A percentile compares a stretch with the other conserved stretches of the same genome.
These are phyloP conservation scores for Aspergillus cristatus DNA, from an alignment of 495 filamentous ascomycete species.

Conservation along the genomic window DNA sequence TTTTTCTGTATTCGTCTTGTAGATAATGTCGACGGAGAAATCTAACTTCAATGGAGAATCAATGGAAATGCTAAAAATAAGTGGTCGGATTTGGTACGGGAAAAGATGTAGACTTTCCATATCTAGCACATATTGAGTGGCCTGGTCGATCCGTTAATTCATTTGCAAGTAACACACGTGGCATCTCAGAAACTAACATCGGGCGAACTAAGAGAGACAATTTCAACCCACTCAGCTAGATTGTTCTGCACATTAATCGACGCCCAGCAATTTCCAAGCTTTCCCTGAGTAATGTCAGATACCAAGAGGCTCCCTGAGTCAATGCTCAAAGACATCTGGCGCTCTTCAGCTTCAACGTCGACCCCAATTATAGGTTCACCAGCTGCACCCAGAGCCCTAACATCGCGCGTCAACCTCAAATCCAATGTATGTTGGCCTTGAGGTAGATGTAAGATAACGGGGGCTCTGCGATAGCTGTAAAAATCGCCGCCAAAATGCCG, in stretches of 20 bases:
- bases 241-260: slow-evolving; percentile 44
- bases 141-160: slow-evolving; percentile 1
- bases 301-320: slow-evolving; percentile 28
- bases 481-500: slow-evolving; percentile 50
- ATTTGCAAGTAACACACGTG: background rate
- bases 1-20: slow-evolving; percentile 3
- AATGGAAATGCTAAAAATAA: slow-evolving; percentile 7
- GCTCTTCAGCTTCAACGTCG: slow-evolving; percentile 19
- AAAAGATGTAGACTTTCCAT: slow-evolving; percentile 6
- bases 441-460: slow-evolving; percentile 36
- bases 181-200: slow-evolving; percentile 6
- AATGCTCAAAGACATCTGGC: slow-evolving; percentile 20
- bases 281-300: slow-evolving; percentile 39
- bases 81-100: slow-evolving; percentile 8
- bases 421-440: slow-evolving; percentile 45
- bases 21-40: slow-evolving; percentile 6
- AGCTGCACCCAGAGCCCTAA: slow-evolving; percentile 42
- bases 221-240: slow-evolving; percentile 20
- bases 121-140: background rate
- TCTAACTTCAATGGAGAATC: background rate
- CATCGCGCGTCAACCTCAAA: slow-evolving; percentile 44
- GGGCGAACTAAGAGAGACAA: slow-evolving; percentile 14
- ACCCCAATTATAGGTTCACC: slow-evolving; percentile 32
- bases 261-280: slow-evolving; percentile 33
- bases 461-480: slow-evolving; percentile 41